Evolutionary conservation across 345 rosid species (phyloP), one percentile per base, ranked within the genome.

Genomic region (Diplotaxis tenuifolia): DNA sequence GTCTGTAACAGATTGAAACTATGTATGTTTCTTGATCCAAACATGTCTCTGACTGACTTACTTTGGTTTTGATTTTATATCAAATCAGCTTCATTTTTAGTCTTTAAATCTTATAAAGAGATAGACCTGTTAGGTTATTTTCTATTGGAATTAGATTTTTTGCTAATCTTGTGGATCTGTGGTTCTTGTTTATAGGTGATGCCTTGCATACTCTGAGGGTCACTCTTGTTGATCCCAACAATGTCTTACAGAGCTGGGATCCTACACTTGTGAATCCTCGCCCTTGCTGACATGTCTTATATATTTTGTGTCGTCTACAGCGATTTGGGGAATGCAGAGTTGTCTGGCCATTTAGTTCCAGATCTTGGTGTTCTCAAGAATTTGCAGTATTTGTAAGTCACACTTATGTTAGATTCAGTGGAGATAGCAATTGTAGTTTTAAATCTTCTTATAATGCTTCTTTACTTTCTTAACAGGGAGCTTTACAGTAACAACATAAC

Each of bases 241-340:
- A 87, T 83, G 95, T 94, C 62, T 85, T 94, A 70, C 97, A 91
- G 79, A 94, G 98, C 80, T 94, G 98, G 98, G 98, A 94, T 80
- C 93, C 96, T 57, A 91, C 96, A 20, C 98, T 94, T 71, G 98
- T 91, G 74, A 89, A 91, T 71, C 97, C 97, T 52, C 91, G 98
- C 79, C 91, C 98, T 9, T 94, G 98, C 61, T 1, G 25, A 27
- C 14, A 7, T 56, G 9, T 3, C 40, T 36, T 58, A 2, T 60
- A 47, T 15, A 2, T n/a, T 42, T 42, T 42, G 15, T 12, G 59
- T 29, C 21, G 5, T 54, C 49, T 61, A 62, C 82, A 94, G 98
- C 16, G 98, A 94, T 78, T 91, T 94, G 54, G 98, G 98, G 66
- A 94, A 94, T 83, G 98, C 97, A 23, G 93, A 89, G 70, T 81